Evolutionary conservation across 1,284 basidiomycete species (phyloP).

Genomic region (Albatrellus sp.): DNA sequence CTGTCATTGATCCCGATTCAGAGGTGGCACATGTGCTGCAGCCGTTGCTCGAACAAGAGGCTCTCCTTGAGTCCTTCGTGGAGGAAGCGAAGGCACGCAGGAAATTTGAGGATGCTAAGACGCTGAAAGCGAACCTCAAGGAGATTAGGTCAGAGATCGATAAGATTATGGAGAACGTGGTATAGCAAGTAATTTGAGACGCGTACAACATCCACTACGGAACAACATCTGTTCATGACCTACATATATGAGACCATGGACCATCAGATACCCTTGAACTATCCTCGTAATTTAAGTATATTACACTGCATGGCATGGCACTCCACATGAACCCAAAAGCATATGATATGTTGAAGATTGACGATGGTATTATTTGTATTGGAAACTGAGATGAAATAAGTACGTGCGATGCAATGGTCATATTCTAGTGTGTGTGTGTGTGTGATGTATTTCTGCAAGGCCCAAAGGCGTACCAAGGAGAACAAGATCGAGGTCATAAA

Average conservation of each 20-base stretch:
- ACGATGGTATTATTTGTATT: neutral
- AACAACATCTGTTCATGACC: too few species aligned
- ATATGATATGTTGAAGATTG: neutral
- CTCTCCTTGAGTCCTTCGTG: constrained; percentile 71
- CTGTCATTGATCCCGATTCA: constrained; percentile 48
- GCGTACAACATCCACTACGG: too few species aligned
- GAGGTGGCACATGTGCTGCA: constrained; percentile 64
- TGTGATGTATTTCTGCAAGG: neutral
- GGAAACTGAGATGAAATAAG: neutral
- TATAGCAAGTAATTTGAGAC: constrained; percentile 9
- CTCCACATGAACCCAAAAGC: neutral
- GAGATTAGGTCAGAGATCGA: constrained; percentile 78
- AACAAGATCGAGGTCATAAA: neutral
- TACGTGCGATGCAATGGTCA: neutral
- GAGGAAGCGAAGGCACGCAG: constrained; percentile 73
- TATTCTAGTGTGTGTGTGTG: neutral
- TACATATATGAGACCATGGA: too few species aligned
- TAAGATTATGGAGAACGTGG: constrained; percentile 38
- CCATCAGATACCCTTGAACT: too few species aligned
- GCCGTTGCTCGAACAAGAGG: constrained; percentile 84
- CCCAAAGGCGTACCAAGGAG: neutral
- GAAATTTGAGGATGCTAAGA: constrained; percentile 85
- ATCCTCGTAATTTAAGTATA: too few species aligned
- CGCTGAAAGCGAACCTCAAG: constrained; percentile 56
- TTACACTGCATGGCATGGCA: neutral